Evolutionary conservation across 345 rosid genomes (phyloP).

Genomic region (Lepidium aucheri): DNA sequence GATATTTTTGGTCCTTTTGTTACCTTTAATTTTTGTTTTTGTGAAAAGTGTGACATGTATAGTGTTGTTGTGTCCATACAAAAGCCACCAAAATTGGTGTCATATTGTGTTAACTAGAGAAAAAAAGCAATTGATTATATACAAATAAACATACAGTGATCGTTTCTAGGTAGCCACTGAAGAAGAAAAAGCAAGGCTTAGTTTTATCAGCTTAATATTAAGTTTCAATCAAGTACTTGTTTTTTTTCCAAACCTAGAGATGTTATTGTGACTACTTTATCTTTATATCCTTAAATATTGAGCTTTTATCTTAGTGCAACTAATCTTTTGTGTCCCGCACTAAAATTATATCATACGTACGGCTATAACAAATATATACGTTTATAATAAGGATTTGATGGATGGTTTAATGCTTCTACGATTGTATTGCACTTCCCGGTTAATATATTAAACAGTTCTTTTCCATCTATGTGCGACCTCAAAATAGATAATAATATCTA

Average conservation of each 20-base stretch:
- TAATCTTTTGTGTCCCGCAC: background rate
- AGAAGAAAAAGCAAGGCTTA: background rate
- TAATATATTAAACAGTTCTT: background rate
- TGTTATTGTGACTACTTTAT: background rate
- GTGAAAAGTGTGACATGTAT: conserved; percentile 25
- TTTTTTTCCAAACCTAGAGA: background rate
- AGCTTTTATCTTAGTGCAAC: background rate
- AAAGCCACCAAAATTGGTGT: conserved; percentile 16
- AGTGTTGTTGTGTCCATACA: conserved; percentile 2
- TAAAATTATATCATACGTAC: background rate
- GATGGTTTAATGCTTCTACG: background rate
- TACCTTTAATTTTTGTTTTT: background rate
- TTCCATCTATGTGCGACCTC: background rate
- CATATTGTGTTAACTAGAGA: background rate
- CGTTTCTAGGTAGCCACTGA: background rate
- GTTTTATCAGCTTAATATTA: background rate
- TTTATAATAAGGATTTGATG: background rate
- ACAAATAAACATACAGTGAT: background rate
- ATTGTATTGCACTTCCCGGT: background rate
- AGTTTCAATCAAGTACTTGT: background rate
- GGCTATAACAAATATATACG: too few relatives aligned
- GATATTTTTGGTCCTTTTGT: background rate
- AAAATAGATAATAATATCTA: background rate
- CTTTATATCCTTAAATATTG: background rate
- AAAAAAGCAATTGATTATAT: background rate